phyloP scores from a whole-genome alignment of 2,329 filamentous ascomycete genomes.

The Neonectria magnoliae region DNA sequence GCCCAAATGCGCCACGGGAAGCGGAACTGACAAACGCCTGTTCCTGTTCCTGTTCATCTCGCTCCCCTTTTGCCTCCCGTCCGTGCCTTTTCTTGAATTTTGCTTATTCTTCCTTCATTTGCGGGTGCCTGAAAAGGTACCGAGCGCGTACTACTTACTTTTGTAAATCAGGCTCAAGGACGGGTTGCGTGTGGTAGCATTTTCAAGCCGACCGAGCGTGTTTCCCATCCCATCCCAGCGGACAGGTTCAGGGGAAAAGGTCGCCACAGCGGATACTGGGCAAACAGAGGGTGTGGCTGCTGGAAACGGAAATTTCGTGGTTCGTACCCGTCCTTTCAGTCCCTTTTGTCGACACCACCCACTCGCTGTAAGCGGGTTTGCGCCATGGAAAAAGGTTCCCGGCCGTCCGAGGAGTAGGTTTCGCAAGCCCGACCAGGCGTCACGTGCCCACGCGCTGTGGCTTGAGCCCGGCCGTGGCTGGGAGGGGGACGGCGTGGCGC shows the following conservation, averaged over 20 bases:
- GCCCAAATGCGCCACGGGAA: neutral
- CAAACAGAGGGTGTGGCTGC: conserved; percentile 15
- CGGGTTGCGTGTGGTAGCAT: conserved; percentile 16
- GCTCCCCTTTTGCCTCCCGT: conserved; percentile 27
- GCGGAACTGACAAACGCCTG: conserved; percentile 4
- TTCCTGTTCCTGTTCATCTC: conserved; percentile 22
- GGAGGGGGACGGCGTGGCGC: neutral
- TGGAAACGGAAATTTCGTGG: neutral
- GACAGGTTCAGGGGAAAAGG: conserved; percentile 26
- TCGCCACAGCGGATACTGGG: conserved; percentile 17
- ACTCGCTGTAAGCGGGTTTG: neutral
- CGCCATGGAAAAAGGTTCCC: neutral
- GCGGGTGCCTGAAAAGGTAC: conserved; percentile 21
- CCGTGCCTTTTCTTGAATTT: neutral
- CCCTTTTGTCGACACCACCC: neutral
- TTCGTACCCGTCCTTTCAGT: too few species aligned
- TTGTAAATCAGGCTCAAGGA: conserved; percentile 17
- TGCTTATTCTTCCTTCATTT: neutral
- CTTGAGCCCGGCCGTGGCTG: conserved; percentile 26
- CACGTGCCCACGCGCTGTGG: conserved; percentile 43
- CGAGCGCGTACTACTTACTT: neutral
- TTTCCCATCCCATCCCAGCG: conserved; percentile 17
- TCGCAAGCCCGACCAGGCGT: conserved; percentile 10
- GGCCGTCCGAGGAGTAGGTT: neutral
- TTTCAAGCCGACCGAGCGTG: conserved; percentile 11